Evolutionary conservation across 2,329 filamentous ascomycete species (phyloP).

Genomic region (Lachnellula cervina): DNA sequence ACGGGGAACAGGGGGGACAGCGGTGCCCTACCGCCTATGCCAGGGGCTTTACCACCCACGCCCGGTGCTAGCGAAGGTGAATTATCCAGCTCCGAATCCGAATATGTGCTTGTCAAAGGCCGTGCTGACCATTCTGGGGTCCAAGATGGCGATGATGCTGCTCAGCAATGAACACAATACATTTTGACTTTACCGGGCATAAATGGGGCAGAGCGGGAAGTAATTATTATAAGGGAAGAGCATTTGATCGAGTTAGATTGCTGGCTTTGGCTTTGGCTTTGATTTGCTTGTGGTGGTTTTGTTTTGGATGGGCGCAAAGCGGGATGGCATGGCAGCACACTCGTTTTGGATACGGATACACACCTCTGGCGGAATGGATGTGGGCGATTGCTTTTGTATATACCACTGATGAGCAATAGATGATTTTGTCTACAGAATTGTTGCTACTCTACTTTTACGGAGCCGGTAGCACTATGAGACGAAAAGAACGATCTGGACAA

Average conservation of each 20-base stretch:
- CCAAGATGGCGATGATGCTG: conserved; percentile 24
- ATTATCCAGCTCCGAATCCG: conserved; percentile 20
- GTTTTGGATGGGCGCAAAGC: not conserved
- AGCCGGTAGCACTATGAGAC: not conserved
- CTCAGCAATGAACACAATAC: conserved; percentile 7
- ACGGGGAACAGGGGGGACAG: not conserved
- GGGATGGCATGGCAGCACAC: not conserved
- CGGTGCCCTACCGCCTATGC: conserved; percentile 13
- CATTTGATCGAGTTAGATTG: not conserved
- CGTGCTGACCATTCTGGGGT: conserved; percentile 21
- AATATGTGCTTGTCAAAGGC: conserved; percentile 25
- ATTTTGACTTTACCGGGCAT: not conserved
- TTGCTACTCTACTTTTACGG: not conserved
- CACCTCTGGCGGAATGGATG: not conserved
- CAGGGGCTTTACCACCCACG: conserved; percentile 30
- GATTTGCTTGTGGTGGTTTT: not conserved
- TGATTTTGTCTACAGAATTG: conserved; percentile 1
- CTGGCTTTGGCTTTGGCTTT: not conserved
- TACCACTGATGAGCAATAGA: conserved; percentile 24
- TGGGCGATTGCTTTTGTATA: conserved; percentile 20
- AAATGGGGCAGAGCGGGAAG: not conserved
- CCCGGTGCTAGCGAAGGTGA: conserved; percentile 34
- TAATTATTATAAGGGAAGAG: not conserved
- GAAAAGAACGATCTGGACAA: not conserved
- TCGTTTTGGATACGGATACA: not conserved